phyloP scores from a whole-genome alignment of 2,329 filamentous ascomycete species.

The Claviceps capensis region DNA sequence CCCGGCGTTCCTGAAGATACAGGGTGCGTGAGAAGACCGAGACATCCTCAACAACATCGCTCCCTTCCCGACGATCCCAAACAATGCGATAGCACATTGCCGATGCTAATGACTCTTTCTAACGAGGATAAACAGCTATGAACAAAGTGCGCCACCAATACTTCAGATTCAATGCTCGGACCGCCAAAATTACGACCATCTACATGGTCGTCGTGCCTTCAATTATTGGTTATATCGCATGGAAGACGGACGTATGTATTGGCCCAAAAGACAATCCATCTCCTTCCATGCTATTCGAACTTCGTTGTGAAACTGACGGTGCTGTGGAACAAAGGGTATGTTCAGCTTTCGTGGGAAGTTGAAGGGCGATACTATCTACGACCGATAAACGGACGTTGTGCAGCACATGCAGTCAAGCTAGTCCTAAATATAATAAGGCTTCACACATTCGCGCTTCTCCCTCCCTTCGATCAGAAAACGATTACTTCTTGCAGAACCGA shows the following conservation, averaged over 20 bases:
- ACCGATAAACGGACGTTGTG: conserved; percentile 43
- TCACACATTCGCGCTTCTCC: not conserved
- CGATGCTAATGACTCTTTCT: conserved; percentile 6
- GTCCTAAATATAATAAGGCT: conserved; percentile 28
- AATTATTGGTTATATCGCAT: conserved; percentile 57
- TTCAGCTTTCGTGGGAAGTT: conserved; percentile 77
- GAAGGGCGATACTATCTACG: conserved; percentile 68
- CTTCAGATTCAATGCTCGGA: conserved; percentile 85
- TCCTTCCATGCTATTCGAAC: not conserved
- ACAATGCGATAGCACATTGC: not conserved
- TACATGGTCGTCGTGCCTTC: conserved; percentile 63
- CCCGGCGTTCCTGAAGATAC: conserved; percentile 27
- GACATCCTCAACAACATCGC: not conserved
- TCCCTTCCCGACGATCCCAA: not conserved
- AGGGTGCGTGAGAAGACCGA: conserved; percentile 18
- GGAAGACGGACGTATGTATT: conserved; percentile 72
- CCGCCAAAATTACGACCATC: conserved; percentile 64
- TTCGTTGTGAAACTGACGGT: conserved; percentile 10
- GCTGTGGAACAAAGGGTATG: conserved; percentile 50
- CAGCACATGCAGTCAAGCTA: conserved; percentile 6
- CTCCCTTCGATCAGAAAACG: conserved; percentile 6
- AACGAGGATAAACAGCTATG: conserved; percentile 48
- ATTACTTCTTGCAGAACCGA: not conserved
- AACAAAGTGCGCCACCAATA: conserved; percentile 76
- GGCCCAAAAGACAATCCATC: not conserved